Base-by-base conservation (phyloP, 306 rosid species). In the Carpinus viminea region DNA sequence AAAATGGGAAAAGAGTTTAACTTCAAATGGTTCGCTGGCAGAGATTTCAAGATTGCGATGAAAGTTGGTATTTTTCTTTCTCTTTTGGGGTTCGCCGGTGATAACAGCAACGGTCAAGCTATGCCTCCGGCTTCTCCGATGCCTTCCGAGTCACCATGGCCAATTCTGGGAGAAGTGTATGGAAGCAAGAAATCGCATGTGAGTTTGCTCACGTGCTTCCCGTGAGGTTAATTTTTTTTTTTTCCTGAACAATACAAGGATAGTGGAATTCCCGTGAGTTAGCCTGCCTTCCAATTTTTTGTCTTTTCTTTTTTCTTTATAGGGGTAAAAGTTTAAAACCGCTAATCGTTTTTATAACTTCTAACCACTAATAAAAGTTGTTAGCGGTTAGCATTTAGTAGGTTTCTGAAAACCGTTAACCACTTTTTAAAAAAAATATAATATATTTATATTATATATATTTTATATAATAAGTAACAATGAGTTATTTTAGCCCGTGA, bases 161-260 rank as follows among this genome's bases (percentile, higher is more conserved):
- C 71, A 68, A 31, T 71, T 71, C 68, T 55, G 70, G 26, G 72
- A 34, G 52, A 28, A 17, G 7, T 48, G 28, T 46, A 18, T 34
- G 82, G 54, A 80, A 84, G 79, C 65, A 56, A 24, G 77, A 48
- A 16, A 65, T 82, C 43, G 80, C 88, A 78, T 82, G 89, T 83
- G 87, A 76, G 41, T 78, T 61, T 72, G 78, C 88, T 81, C 95
- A 87, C 64, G 86, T 59, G 85, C 81, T 55, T 86, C 88, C 74
- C 86, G 84, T 90, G 93, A 82, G 87, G 74, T 60, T 78, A 3
- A 21, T 47, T 48, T 48, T 41, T 41, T 38, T 38, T 4, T 41
- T 5, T 41, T 41, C 1, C 1, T 41, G 1, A 41, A 7, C 9
- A 41, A 41, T 41, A 41, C 45, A 6, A 41, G 45, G 45, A 41